Conservation (phyloP, 169 alveolate species). For the Plasmodium vivax region DNA sequence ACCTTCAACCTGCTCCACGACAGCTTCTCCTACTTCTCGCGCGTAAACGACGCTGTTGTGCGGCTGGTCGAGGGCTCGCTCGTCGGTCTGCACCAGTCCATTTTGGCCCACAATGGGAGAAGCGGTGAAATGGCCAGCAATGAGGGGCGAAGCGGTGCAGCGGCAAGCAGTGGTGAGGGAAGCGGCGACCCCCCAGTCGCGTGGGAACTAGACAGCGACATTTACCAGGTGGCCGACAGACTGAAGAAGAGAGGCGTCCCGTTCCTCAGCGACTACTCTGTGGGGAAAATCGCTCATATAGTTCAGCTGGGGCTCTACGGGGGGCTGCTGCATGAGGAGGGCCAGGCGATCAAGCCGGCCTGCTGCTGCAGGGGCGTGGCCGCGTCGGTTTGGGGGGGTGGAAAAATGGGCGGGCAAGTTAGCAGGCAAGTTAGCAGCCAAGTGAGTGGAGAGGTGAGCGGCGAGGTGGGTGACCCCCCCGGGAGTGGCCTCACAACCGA, state of each 20-base stretch:
- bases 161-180: neutral
- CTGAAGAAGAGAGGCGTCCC: neutral
- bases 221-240: conserved; percentile 16
- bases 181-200: neutral
- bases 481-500: too few relatives aligned
- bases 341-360: conserved; percentile 15
- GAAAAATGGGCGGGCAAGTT: neutral
- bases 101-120: neutral
- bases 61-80: neutral
- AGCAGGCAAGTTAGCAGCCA: too few relatives aligned
- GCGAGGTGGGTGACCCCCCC: neutral
- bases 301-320: conserved; percentile 18
- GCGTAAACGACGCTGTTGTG: neutral
- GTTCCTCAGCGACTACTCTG: conserved; percentile 10
- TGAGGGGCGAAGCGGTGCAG: neutral
- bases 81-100: neutral
- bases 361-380: neutral
- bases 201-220: conserved; percentile 10
- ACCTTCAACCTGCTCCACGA: neutral
- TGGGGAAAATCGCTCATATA: conserved; percentile 41
- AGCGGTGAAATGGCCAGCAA: too few relatives aligned
- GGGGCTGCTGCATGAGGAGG: conserved; percentile 20
- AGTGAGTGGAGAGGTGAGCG: neutral
- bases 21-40: conserved; percentile 40
- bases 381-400: conserved; percentile 11